These are phyloP conservation scores for Zymoseptoria pseudotritici DNA, from an alignment of 2,329 filamentous ascomycete genomes.

Conservation along the genomic window DNA sequence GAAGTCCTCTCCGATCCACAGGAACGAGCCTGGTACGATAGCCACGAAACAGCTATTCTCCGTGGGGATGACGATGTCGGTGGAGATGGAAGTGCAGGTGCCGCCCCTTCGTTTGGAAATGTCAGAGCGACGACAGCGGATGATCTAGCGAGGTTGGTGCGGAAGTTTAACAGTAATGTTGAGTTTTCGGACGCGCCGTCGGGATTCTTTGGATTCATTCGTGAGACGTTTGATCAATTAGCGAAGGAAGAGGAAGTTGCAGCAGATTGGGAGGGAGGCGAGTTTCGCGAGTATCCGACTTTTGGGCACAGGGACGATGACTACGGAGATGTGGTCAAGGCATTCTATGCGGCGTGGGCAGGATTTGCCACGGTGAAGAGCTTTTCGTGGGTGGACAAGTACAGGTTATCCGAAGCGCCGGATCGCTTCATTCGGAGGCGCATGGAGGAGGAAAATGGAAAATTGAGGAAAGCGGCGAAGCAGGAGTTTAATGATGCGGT, in stretches of 20 bases:
- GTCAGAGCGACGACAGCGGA: conserved; percentile 70
- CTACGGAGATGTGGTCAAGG: conserved; percentile 68
- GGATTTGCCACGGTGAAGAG: conserved; percentile 76
- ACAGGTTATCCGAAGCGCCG: conserved; percentile 75
- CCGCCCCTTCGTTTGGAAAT: conserved; percentile 58
- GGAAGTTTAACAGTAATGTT: conserved; percentile 69
- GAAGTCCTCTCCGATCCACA: conserved; percentile 94
- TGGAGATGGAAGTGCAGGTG: conserved; percentile 30
- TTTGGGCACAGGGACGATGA: conserved; percentile 72
- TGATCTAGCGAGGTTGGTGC: conserved; percentile 70
- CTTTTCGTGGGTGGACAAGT: conserved; percentile 84
- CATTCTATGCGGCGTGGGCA: conserved; percentile 76
- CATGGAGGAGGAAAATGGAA: conserved; percentile 95
- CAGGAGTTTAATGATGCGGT: conserved; percentile 92
- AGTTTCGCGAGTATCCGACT: conserved; percentile 62
- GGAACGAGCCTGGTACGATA: conserved; percentile 96
- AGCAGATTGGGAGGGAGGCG: conserved; percentile 58
- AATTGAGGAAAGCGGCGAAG: conserved; percentile 70
- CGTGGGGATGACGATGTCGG: conserved; percentile 50
- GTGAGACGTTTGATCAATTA: conserved; percentile 70
- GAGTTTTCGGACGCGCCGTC: conserved; percentile 71
- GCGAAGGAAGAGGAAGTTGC: conserved; percentile 72
- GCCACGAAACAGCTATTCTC: conserved; percentile 79
- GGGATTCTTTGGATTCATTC: conserved; percentile 78
- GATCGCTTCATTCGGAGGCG: conserved; percentile 73